Base-by-base conservation (phyloP, 768 basidiomycete genomes). In the Phaeotremella fagi region DNA sequence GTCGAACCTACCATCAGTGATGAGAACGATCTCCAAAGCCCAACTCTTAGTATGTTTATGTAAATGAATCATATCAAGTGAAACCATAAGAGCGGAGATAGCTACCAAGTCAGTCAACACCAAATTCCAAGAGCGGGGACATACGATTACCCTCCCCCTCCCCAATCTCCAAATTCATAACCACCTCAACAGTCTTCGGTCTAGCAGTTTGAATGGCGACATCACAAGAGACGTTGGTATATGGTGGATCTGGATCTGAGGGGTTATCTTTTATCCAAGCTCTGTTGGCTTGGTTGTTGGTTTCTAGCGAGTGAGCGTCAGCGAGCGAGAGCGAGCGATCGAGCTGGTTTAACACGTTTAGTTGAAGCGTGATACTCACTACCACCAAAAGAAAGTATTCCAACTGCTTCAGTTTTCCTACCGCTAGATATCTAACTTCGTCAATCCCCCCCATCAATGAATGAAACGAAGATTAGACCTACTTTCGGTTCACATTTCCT, bases 401-500 rank as follows among this genome's bases (percentile, higher is more conserved):
- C 88, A 69, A 90, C 89, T 68, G 89, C 84, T 68, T 94, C 92
- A 9, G 92, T 97, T 78, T 94, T 95, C 36, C 92, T 80, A 14
- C 85, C 87, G 60, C 87, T 83, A 68, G 84, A 90, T 60, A 97
- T 90, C 92, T 98, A 52, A 25, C 37, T 25, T 25, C 11, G n/a
- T 15, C 18, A n/a, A 9, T 42, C 18, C 4, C 35, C 24, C 9
- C 38, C 31, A 33, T 7, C 31, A 7, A 33, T 7, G 31, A 41
- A 41, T 41, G 38, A 41, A 22, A 18, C 12, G 12, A n/a, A 35
- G 14, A n/a, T 22, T 2, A 11, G 15, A 66, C 72, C 9, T 49
- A 88, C 88, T 85, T 94, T 90, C 56, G 92, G 87, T 69, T 94
- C 89, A 28, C 92, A 81, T 73, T 90, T 90, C 60, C 90, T 80